These are phyloP conservation scores for Scedosporium dehoogii DNA, from an alignment of 2,329 filamentous ascomycete species.

Conservation along the genomic window DNA sequence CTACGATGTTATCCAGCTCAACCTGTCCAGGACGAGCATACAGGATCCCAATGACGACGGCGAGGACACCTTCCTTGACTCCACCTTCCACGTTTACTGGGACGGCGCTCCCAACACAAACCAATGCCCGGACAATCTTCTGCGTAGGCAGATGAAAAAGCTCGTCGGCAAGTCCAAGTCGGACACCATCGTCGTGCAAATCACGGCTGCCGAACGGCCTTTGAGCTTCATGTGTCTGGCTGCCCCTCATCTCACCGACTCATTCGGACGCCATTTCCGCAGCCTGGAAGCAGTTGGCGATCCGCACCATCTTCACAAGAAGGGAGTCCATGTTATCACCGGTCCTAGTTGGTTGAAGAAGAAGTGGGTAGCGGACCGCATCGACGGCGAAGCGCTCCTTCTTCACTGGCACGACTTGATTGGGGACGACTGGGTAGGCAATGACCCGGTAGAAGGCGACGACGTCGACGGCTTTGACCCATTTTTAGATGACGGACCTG, in stretches of 20 bases:
- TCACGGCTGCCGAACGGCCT: not conserved
- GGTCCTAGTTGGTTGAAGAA: constrained; percentile 4
- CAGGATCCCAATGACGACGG: not conserved
- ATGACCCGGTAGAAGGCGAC: not conserved
- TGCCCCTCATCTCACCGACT: not conserved
- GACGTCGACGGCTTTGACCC: not conserved
- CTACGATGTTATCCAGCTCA: constrained; percentile 10
- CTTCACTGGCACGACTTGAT: not conserved
- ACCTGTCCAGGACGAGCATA: constrained; percentile 3
- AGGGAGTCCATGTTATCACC: constrained; percentile 3
- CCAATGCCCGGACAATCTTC: constrained; percentile 1
- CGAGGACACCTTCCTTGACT: constrained; percentile 4
- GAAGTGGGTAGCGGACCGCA: constrained; percentile 5
- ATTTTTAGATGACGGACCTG: not conserved
- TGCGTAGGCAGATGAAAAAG: constrained; percentile 2
- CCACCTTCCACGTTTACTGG: constrained; percentile 3
- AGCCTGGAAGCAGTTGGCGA: constrained; percentile 2
- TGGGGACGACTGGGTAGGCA: not conserved
- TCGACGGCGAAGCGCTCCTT: constrained; percentile 1
- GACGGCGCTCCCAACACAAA: not conserved
- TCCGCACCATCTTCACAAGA: constrained; percentile 4
- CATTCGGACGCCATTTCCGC: constrained; percentile 3
- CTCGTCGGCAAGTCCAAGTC: not conserved
- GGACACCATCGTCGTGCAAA: constrained; percentile 4
- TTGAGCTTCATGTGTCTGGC: not conserved